Evolutionary conservation across 2,329 filamentous ascomycete species (phyloP).

Genomic region (Aspergillus felis): DNA sequence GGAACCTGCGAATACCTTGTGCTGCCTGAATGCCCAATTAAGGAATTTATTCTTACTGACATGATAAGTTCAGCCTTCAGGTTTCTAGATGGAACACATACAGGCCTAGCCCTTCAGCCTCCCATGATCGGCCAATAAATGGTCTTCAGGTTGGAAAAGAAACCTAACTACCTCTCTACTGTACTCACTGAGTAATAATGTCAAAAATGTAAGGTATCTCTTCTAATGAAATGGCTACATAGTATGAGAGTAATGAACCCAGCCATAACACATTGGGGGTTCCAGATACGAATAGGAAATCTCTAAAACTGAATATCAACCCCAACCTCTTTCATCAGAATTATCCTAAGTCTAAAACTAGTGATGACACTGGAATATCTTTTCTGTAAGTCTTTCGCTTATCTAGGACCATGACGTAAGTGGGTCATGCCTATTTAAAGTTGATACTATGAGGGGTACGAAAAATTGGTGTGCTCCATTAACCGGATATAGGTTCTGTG

Average conservation of each 20-base stretch:
- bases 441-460: neutral
- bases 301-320: neutral
- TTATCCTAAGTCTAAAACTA: neutral
- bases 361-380: neutral
- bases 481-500: no score
- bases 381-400: neutral
- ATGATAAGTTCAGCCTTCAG: neutral
- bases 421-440: neutral
- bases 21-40: slow-evolving; percentile 24
- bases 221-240: no score
- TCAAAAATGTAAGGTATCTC: neutral
- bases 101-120: no score
- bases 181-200: neutral
- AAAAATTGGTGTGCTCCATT: no score
- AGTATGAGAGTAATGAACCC: no score
- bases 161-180: neutral
- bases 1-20: slow-evolving; percentile 4
- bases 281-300: neutral
- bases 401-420: neutral
- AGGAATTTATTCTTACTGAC: neutral
- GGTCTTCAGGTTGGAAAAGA: no score
- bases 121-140: no score
- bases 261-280: no score
- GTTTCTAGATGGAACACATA: neutral
- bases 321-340: neutral